Percentiles rank a stretch among this genome's conserved stretches.
Conservation (phyloP, 2,329 filamentous ascomycete genomes). For the Fusarium goolgardi region DNA sequence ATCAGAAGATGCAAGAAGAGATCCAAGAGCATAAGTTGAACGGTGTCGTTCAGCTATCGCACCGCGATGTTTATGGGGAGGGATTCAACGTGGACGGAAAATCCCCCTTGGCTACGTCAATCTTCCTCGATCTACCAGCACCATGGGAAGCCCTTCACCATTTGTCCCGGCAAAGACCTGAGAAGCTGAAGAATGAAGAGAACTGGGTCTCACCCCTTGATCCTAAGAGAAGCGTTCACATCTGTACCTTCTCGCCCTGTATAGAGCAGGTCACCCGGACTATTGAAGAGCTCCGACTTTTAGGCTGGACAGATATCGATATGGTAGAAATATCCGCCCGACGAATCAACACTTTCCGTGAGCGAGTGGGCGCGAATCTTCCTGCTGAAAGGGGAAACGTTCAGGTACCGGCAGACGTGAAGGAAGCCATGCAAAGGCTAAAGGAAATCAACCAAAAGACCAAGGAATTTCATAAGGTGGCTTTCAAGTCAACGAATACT, state of each 20-base stretch:
- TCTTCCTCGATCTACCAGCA: slow-evolving; percentile 84
- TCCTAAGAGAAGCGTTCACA: slow-evolving; percentile 75
- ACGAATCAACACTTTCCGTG: slow-evolving; percentile 83
- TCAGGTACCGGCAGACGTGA: slow-evolving; percentile 76
- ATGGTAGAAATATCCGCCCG: slow-evolving; percentile 91
- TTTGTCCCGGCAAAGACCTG: slow-evolving; percentile 66
- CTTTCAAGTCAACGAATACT: slow-evolving; percentile 36
- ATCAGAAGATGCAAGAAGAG: slow-evolving; percentile 75
- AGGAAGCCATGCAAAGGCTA: slow-evolving; percentile 80
- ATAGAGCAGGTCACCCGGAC: slow-evolving; percentile 96
- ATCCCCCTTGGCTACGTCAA: slow-evolving; percentile 73
- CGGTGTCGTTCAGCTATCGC: slow-evolving; percentile 75
- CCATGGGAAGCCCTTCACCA: slow-evolving; percentile 84
- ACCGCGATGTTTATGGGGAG: slow-evolving; percentile 81
- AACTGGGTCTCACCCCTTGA: slow-evolving; percentile 73
- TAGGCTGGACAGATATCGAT: slow-evolving; percentile 91
- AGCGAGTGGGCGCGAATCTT: slow-evolving; percentile 77
- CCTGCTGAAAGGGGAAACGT: slow-evolving; percentile 76
- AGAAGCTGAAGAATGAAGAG: slow-evolving; percentile 41
- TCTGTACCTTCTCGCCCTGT: slow-evolving; percentile 97
- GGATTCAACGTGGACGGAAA: slow-evolving; percentile 74
- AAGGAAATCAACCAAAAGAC: slow-evolving; percentile 78
- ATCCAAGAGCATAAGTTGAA: slow-evolving; percentile 74
- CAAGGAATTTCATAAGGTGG: slow-evolving; percentile 69
- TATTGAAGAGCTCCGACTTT: slow-evolving; percentile 79